phyloP scores from a whole-genome alignment of 176 grass and related monocot species.

The Triticum timopheevii region DNA sequence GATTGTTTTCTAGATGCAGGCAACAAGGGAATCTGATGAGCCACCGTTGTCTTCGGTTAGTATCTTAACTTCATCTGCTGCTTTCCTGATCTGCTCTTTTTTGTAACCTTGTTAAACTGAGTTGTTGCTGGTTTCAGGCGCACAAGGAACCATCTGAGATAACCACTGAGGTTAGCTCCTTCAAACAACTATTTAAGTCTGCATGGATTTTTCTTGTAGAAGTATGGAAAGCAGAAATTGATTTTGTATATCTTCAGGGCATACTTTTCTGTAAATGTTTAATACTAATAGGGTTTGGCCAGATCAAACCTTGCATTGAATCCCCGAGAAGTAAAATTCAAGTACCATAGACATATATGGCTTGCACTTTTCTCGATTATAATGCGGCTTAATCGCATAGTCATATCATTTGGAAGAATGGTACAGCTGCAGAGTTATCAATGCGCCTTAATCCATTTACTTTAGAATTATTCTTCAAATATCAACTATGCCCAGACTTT shows the following conservation, averaged over 20 bases:
- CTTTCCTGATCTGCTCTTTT: not conserved
- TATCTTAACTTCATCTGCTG: constrained; percentile 14
- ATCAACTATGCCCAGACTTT: not conserved
- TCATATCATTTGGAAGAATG: not conserved
- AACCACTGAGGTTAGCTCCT: constrained; percentile 43
- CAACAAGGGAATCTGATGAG: constrained; percentile 35
- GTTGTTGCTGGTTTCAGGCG: constrained; percentile 39
- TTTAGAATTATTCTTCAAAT: not conserved
- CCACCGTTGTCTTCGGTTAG: constrained; percentile 18
- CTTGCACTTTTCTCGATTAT: not conserved
- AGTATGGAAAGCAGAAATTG: not conserved
- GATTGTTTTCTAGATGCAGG: constrained; percentile 20
- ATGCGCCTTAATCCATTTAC: not conserved
- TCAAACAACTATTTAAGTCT: not conserved
- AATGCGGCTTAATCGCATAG: not conserved
- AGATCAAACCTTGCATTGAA: not conserved
- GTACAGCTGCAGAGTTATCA: not conserved
- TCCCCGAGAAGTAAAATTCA: constrained; percentile 8
- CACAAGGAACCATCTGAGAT: constrained; percentile 48
- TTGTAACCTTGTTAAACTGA: constrained; percentile 8
- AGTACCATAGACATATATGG: not conserved
- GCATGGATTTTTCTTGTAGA: not conserved
- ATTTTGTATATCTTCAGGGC: not conserved
- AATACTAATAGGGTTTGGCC: constrained; percentile 5
- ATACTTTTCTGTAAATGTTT: not conserved